Evolutionary conservation across 768 basidiomycete genomes (phyloP).

Genomic region (Amylocystis lapponica): DNA sequence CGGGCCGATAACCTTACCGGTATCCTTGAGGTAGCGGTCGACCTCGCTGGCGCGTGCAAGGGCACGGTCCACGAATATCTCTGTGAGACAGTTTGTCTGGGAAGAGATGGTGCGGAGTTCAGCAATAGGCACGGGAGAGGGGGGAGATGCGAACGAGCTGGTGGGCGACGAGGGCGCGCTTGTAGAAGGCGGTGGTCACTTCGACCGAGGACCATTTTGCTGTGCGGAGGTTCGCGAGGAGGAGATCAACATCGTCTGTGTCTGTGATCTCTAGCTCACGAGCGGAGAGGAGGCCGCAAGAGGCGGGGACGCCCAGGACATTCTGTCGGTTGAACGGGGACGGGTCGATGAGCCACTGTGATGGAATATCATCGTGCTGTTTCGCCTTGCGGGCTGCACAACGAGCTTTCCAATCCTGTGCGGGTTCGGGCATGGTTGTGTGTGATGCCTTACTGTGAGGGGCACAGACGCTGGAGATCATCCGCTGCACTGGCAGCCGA

Average conservation of each 20-base stretch:
- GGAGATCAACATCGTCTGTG: conserved; percentile 33
- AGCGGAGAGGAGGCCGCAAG: conserved; percentile 50
- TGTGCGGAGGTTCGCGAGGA: conserved; percentile 49
- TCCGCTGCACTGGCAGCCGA: too few relatives aligned
- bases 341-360: conserved; percentile 51
- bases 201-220: conserved; percentile 55
- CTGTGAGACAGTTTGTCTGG: conserved; percentile 45
- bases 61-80: conserved; percentile 42
- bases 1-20: conserved; percentile 38
- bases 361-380: conserved; percentile 54
- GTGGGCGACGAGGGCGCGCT: conserved; percentile 45
- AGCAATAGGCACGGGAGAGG: background rate
- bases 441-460: too few relatives aligned
- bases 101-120: background rate
- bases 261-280: conserved; percentile 61
- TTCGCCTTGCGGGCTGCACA: conserved; percentile 46
- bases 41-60: conserved; percentile 35
- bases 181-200: conserved; percentile 40
- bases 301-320: conserved; percentile 49
- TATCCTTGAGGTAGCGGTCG: conserved; percentile 33
- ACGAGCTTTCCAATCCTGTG: conserved; percentile 48
- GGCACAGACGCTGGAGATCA: too few relatives aligned
- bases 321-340: conserved; percentile 45
- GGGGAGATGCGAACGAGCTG: conserved; percentile 31
- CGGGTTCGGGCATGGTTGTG: too few relatives aligned